Percentiles rank a stretch among this genome's conserved stretches.
Conservation (phyloP, 2,329 filamentous ascomycete genomes). For the Metarhizium anisopliae region DNA sequence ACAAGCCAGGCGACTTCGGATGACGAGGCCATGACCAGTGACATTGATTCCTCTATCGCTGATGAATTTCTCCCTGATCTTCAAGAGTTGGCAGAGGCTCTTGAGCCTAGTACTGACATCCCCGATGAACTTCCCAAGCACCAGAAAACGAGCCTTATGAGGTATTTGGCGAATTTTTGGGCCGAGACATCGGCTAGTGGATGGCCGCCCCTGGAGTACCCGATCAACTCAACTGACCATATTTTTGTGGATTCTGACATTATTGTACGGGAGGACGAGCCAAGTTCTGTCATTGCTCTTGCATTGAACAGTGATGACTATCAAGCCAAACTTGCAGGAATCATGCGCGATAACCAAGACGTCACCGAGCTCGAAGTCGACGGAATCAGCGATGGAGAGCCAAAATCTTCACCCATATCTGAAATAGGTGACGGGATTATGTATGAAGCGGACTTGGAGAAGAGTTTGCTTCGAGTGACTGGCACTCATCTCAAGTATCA, state of each 20-base stretch:
- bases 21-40: conserved; percentile 59
- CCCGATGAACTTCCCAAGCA: conserved; percentile 77
- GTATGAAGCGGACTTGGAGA: conserved; percentile 69
- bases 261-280: conserved; percentile 94
- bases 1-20: conserved; percentile 53
- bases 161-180: conserved; percentile 96
- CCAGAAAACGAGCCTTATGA: conserved; percentile 87
- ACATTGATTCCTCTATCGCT: conserved; percentile 59
- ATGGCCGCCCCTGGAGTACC: conserved; percentile 89
- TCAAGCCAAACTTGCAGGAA: conserved; percentile 63
- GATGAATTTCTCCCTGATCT: conserved; percentile 60
- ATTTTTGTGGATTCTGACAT: conserved; percentile 96
- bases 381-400: conserved; percentile 17
- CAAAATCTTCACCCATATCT: conserved; percentile 20
- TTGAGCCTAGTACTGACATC: conserved; percentile 52
- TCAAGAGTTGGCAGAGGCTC: conserved; percentile 52
- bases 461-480: conserved; percentile 72
- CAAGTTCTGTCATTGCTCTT: conserved; percentile 90
- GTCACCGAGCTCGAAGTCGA: conserved; percentile 29
- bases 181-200: conserved; percentile 93
- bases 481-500: conserved; percentile 95
- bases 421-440: conserved; percentile 31
- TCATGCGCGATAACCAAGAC: conserved; percentile 44
- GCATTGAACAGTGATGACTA: conserved; percentile 86
- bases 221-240: conserved; percentile 78